Evolutionary conservation across 768 basidiomycete genomes (phyloP), one percentile per base, ranked within the genome.

Genomic region (Boletus vermiculosoides): DNA sequence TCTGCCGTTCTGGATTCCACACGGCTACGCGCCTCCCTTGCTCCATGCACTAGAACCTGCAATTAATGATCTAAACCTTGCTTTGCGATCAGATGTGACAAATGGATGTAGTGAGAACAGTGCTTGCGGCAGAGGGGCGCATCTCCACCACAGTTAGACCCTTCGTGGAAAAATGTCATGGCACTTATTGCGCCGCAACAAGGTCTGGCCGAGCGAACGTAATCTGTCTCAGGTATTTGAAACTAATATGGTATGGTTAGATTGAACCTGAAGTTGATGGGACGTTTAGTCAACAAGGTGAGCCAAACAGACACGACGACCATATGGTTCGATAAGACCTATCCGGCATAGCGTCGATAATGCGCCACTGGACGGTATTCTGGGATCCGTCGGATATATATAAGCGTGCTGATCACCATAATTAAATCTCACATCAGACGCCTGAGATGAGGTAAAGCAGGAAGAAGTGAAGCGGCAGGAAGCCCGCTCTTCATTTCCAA

Each of bases 311-410:
- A 45, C n/a, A 33, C 39, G n/a, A n/a, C 46, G 20, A 22, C 39
- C 40, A 50, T 45, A 28, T 47, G 50, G 16, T 44, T 46, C 20
- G 53, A 64, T 66, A 54, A 58, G 54, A 48, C 45, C 30, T 33
- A 5, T 34, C 47, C 30, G 41, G 25, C 10, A 47, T 52, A n/a
- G 37, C 31, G 50, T 47, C 23, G 51, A 59, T 65, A 49, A 36
- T 40, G 52, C 54, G 51, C 59, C 62, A 49, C 34, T 7, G 16
- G 30, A 12, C n/a, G 16, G 30, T 37, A 9, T 20, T 50, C 30
- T 46, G 45, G 45, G 49, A 52, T 46, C 28, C 42, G 12, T 41
- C 60, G 54, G 54, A 55, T 0, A 33, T 11, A 46, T 8, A 13
- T 40, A 45, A n/a, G 28, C 49, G 46, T 44, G 49, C 20, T 54